phyloP scores from a whole-genome alignment of 2,329 filamentous ascomycete species.

The Escovopsis sp. region DNA sequence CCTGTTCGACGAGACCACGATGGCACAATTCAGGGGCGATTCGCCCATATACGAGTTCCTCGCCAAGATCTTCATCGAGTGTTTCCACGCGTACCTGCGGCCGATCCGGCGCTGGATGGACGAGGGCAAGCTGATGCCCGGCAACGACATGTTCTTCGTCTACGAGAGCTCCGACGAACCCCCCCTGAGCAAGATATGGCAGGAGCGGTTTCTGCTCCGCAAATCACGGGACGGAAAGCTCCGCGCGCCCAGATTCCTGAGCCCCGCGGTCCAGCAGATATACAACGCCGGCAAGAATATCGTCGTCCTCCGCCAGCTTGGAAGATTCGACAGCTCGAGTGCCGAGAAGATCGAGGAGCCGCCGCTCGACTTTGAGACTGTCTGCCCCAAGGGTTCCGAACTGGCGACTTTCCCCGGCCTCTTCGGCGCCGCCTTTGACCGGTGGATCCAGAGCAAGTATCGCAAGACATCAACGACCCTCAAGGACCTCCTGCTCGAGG shows the following conservation, averaged over 20 bases:
- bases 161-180: slow-evolving; percentile 40
- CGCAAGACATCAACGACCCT: slow-evolving; percentile 53
- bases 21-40: slow-evolving; percentile 56
- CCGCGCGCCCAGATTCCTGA: slow-evolving; percentile 62
- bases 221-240: slow-evolving; percentile 43
- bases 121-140: slow-evolving; percentile 50
- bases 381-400: slow-evolving; percentile 33
- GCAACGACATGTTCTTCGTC: slow-evolving; percentile 62
- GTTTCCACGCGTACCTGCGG: slow-evolving; percentile 67
- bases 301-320: slow-evolving; percentile 63
- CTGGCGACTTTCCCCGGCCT: slow-evolving; percentile 60
- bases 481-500: slow-evolving; percentile 49
- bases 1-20: slow-evolving; percentile 55
- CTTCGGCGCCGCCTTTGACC: slow-evolving; percentile 55
- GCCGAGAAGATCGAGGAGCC: slow-evolving; percentile 22
- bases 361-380: slow-evolving; percentile 39
- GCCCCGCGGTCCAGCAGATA: slow-evolving; percentile 53
- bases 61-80: slow-evolving; percentile 60
- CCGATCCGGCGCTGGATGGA: slow-evolving; percentile 79
- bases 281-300: slow-evolving; percentile 84
- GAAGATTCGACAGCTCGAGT: slow-evolving; percentile 30
- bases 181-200: slow-evolving; percentile 57
- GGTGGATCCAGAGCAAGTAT: slow-evolving; percentile 66
- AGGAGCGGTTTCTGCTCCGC: slow-evolving; percentile 55
- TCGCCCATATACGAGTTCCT: slow-evolving; percentile 46